phyloP scores from a whole-genome alignment of 352 stramenopile species.

The Pythium aquatile region DNA sequence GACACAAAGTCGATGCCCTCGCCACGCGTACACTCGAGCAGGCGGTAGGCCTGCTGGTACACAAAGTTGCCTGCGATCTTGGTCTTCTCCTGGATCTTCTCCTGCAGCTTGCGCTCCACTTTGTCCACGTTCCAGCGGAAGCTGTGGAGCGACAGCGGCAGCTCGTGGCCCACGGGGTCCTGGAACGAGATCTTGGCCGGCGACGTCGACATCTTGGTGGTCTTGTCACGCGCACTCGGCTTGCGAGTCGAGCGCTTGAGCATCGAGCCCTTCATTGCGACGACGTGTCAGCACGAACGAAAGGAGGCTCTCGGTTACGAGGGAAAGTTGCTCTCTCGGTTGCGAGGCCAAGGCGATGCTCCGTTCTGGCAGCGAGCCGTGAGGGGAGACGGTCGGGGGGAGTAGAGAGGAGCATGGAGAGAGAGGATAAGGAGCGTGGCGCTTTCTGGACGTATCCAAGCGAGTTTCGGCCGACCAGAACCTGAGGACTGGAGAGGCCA shows the following conservation, averaged over 20 bases:
- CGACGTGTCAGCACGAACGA: not conserved
- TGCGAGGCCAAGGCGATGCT: not conserved
- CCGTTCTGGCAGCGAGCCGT: not conserved
- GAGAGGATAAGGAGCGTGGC: not conserved
- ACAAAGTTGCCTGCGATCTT: slow-evolving; percentile 83
- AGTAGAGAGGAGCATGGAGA: not conserved
- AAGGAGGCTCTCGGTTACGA: not conserved
- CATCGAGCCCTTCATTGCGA: slow-evolving; percentile 30
- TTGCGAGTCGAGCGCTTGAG: slow-evolving; percentile 29
- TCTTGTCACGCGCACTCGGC: slow-evolving; percentile 17
- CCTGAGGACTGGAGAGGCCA: not conserved
- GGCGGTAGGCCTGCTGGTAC: slow-evolving; percentile 82
- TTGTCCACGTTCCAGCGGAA: slow-evolving; percentile 82
- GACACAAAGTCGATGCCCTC: slow-evolving; percentile 77
- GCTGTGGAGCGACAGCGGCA: slow-evolving; percentile 61
- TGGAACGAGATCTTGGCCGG: slow-evolving; percentile 59
- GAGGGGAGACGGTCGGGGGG: not conserved
- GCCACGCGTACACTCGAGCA: slow-evolving; percentile 70
- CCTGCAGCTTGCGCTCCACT: slow-evolving; percentile 77
- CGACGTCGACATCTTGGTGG: slow-evolving; percentile 23
- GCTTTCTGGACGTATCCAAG: not conserved
- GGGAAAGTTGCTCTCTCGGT: slow-evolving; percentile 3
- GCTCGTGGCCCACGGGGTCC: slow-evolving; percentile 54
- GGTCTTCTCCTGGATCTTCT: slow-evolving; percentile 86
- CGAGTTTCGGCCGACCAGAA: not conserved